Conservation (phyloP, 306 rosid species). For the Cucumis sativus region DNA sequence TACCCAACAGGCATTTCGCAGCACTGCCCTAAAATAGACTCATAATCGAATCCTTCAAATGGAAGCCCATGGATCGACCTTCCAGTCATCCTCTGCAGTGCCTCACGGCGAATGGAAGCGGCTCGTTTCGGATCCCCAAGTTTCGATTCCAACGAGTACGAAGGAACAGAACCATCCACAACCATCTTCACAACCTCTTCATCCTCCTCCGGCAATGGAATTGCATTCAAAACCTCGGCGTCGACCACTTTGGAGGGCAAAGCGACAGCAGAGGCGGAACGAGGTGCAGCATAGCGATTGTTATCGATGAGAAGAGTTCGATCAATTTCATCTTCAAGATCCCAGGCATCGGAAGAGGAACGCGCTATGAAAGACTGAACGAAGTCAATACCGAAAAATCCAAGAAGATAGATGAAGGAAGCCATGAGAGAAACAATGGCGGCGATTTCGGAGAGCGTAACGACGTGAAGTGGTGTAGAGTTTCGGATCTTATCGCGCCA, state of each 20-base stretch:
- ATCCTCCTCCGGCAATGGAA: conserved; percentile 1
- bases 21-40: conserved; percentile 13
- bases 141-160: conserved; percentile 4
- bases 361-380: conserved; percentile 54
- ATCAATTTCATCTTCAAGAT: conserved; percentile 24
- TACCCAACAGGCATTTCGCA: conserved; percentile 11
- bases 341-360: conserved; percentile 37
- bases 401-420: conserved; percentile 4
- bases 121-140: conserved; percentile 4
- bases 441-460: conserved; percentile 38
- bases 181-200: conserved; percentile 4
- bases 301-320: not conserved
- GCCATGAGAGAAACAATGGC: conserved; percentile 50
- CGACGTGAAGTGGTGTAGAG: conserved; percentile 50
- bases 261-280: not conserved
- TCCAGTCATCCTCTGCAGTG: conserved; percentile 5
- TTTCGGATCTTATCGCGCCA: conserved; percentile 68
- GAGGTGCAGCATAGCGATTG: not conserved
- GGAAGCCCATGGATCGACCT: conserved; percentile 5
- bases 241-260: not conserved
- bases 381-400: conserved; percentile 26
- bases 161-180: conserved; percentile 1
- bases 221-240: not conserved
- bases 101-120: conserved; percentile 5
- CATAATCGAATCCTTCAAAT: conserved; percentile 9